Base-by-base conservation (phyloP, 768 basidiomycete genomes). In the Pleurotus citrinopileatus region DNA sequence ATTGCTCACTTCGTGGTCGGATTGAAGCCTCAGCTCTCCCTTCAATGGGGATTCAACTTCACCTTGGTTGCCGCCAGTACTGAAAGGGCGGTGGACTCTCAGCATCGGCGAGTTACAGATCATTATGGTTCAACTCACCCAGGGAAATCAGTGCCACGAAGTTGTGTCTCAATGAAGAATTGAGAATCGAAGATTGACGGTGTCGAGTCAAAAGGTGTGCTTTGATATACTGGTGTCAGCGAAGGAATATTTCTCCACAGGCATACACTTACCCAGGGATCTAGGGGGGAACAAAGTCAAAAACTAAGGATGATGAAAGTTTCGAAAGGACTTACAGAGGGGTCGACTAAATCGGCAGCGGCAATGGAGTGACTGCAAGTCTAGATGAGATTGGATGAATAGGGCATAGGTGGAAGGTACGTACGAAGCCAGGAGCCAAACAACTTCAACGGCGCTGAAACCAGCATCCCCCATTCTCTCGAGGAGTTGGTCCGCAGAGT, bases 171-270 rank as follows among this genome's bases (percentile, higher is more conserved):
- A 40, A 79, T 61, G 61, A 71, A 78, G 59, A 78, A 65, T 59
- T 79, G 76, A 12, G 70, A 72, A 56, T 79, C 77, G 40, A 77
- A 77, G 10, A 67, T 46, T 4, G 59, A 56, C 1, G 76, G 78
- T 3, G 77, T 78, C 0, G 75, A 72, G 61, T 80, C 77, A 60
- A 80, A 76, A 1, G 77, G 75, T 8, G 71, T 67, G 27, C 71
- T 63, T 55, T n/a, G 13, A 17, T 17, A 42, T 22, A 42, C 19
- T 42, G 19, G n/a, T 42, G 13, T 42, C 20, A 17, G 8, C 40
- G 15, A 42, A 8, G 12, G 9, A 22, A 8, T 8, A 42, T 22
- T 9, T 9, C 9, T 15, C 9, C 15, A 23, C 7, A 45, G 26
- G 27, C n/a, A 9, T 4, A 26, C 17, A 17, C 48, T 17, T 58